Percentiles rank a stretch among this genome's conserved stretches.
Evolutionary conservation across 352 stramenopile genomes (phyloP).

Genomic region (Phytophthora lateralis): DNA sequence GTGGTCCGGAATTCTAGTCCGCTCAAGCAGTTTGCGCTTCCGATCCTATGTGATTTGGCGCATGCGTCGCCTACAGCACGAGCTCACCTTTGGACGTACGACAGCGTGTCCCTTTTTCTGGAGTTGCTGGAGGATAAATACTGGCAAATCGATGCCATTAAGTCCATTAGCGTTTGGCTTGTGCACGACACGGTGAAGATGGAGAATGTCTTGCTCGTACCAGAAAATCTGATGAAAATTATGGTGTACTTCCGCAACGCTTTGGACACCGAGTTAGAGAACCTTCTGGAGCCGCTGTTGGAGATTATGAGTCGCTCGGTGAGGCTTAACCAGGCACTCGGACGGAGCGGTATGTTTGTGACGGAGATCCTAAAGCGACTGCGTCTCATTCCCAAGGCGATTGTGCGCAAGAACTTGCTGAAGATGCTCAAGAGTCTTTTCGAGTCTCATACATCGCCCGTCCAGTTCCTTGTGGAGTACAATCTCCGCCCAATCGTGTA

Average conservation of each 20-base stretch:
- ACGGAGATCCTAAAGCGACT: slow-evolving; percentile 82
- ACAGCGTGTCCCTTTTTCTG: slow-evolving; percentile 87
- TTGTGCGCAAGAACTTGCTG: slow-evolving; percentile 91
- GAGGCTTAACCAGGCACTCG: slow-evolving; percentile 85
- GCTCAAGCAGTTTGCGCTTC: slow-evolving; percentile 93
- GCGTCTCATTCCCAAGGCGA: slow-evolving; percentile 81
- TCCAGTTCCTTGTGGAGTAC: slow-evolving; percentile 90
- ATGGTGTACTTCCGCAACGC: slow-evolving; percentile 72
- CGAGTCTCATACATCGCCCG: slow-evolving; percentile 83
- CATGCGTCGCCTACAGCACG: slow-evolving; percentile 87
- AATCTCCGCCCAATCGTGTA: slow-evolving; percentile 83
- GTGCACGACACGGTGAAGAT: slow-evolving; percentile 85
- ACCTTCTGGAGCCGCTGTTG: slow-evolving; percentile 77
- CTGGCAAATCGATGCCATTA: slow-evolving; percentile 90
- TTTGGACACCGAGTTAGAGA: slow-evolving; percentile 78
- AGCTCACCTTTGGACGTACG: slow-evolving; percentile 84
- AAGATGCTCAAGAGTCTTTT: slow-evolving; percentile 93
- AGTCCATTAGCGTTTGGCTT: slow-evolving; percentile 88
- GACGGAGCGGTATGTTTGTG: slow-evolving; percentile 86
- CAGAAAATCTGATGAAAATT: slow-evolving; percentile 70
- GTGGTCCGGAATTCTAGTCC: slow-evolving; percentile 84
- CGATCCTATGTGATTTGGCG: slow-evolving; percentile 92
- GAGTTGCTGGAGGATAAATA: slow-evolving; percentile 89
- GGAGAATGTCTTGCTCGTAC: slow-evolving; percentile 76
- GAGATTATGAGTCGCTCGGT: slow-evolving; percentile 83